These are phyloP conservation scores for Aspergillus chevalieri DNA, from an alignment of 2,329 filamentous ascomycete genomes.

Conservation along the genomic window DNA sequence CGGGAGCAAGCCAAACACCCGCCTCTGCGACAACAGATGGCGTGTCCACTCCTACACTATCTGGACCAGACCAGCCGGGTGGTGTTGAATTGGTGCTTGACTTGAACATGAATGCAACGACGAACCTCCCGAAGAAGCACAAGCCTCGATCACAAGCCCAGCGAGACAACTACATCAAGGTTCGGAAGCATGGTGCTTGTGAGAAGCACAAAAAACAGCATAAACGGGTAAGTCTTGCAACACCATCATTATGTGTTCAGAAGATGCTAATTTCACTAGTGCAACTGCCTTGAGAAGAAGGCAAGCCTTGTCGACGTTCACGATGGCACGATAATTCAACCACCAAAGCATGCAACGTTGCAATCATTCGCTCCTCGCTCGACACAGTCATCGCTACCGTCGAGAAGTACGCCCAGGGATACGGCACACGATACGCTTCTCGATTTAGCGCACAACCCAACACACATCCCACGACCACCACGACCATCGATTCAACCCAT, in stretches of 20 bases:
- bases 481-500: neutral
- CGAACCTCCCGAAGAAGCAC: constrained; percentile 38
- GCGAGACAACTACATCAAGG: constrained; percentile 40
- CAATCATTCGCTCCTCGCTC: neutral
- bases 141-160: constrained; percentile 37
- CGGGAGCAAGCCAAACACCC: constrained; percentile 15
- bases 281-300: constrained; percentile 36
- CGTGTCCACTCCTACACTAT: constrained; percentile 10
- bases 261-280: constrained; percentile 22
- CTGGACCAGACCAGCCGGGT: constrained; percentile 11
- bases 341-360: neutral
- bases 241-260: neutral
- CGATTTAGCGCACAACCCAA: neutral
- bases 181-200: constrained; percentile 37
- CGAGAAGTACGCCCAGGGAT: neutral
- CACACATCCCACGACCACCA: neutral
- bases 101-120: constrained; percentile 38
- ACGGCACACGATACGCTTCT: too few species aligned
- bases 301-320: constrained; percentile 15
- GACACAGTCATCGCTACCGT: neutral
- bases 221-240: constrained; percentile 29
- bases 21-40: constrained; percentile 9
- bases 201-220: constrained; percentile 41
- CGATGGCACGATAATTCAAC: constrained; percentile 1
- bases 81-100: constrained; percentile 37